Conservation (phyloP, 2,329 filamentous ascomycete genomes). For the Penicillium brevicompactum region DNA sequence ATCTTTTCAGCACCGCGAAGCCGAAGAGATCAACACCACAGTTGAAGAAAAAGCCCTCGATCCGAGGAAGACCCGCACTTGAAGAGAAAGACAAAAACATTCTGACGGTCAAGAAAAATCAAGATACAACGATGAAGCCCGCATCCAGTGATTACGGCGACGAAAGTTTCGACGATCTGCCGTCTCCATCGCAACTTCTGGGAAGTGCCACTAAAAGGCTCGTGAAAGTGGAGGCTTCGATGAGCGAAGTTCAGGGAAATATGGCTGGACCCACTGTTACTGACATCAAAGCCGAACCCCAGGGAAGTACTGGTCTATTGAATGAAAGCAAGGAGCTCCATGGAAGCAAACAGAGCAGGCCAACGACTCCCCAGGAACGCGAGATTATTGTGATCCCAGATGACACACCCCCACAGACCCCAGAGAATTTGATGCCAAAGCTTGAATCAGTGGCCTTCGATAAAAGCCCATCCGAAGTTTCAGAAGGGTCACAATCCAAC, state of each 20-base stretch:
- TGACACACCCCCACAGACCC: neutral
- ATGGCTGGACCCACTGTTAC: neutral
- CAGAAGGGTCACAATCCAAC: neutral
- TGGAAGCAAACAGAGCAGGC: neutral
- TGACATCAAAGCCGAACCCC: no score
- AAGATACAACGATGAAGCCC: conserved; percentile 2
- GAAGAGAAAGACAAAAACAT: neutral
- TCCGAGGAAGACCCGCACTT: neutral
- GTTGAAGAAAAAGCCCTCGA: neutral
- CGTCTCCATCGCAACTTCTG: conserved; percentile 36
- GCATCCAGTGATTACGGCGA: conserved; percentile 38
- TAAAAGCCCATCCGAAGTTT: neutral
- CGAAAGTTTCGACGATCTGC: conserved; percentile 39
- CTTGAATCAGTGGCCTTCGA: neutral
- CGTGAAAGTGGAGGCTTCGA: neutral
- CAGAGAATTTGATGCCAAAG: neutral
- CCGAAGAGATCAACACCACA: neutral
- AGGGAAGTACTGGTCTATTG: no score
- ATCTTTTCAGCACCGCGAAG: neutral
- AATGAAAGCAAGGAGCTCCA: neutral
- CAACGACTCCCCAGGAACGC: neutral
- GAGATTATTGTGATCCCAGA: conserved; percentile 10
- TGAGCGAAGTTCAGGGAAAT: neutral
- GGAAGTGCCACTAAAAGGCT: neutral
- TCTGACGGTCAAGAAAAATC: neutral